Conservation (phyloP, 2,329 filamentous ascomycete genomes). For the Truncatella angustata region DNA sequence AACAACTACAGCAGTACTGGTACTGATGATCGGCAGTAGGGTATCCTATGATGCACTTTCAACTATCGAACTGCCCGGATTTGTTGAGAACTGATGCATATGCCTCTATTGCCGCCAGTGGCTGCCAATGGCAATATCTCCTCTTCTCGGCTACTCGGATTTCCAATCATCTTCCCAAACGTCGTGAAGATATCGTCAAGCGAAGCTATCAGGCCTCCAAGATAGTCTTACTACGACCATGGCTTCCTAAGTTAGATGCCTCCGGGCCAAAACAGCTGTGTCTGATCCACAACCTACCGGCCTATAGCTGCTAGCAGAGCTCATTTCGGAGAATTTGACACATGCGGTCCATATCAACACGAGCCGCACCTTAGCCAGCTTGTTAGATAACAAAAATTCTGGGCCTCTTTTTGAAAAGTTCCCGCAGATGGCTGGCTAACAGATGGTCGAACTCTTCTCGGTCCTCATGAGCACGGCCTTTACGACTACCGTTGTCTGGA, state of each 20-base stretch:
- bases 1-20: not conserved
- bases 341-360: not conserved
- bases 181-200: no score
- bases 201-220: no score
- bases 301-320: not conserved
- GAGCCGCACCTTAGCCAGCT: not conserved
- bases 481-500: not conserved
- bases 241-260: no score
- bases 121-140: not conserved
- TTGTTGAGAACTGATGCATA: no score
- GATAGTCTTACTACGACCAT: no score
- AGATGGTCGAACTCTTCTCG: not conserved
- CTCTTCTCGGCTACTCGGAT: not conserved
- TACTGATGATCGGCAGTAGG: not conserved
- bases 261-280: not conserved
- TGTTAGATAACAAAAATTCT: not conserved
- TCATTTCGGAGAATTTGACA: not conserved
- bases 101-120: not conserved
- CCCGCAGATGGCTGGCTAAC: no score
- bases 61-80: not conserved
- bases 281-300: not conserved
- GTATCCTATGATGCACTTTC: not conserved
- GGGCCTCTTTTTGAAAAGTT: no score
- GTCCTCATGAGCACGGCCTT: not conserved
- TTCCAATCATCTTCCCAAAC: not conserved